Evolutionary conservation across 441 rosid species (phyloP).

Genomic region (Jatropha multifida): DNA sequence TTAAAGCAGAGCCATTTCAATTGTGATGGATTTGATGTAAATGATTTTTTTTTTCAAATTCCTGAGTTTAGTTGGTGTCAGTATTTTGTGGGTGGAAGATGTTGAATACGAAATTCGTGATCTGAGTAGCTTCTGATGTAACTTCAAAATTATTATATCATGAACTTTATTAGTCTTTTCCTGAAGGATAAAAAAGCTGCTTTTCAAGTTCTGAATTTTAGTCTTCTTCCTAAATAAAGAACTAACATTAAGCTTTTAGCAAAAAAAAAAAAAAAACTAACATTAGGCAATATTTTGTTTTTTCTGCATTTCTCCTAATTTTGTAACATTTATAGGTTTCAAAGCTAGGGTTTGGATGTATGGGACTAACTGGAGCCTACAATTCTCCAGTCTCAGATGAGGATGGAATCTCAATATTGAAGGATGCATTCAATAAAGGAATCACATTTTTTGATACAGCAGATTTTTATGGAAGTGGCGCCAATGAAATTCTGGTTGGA

Average conservation of each 20-base stretch:
- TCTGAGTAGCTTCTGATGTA: not conserved
- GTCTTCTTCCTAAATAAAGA: not conserved
- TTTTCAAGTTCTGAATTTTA: not conserved
- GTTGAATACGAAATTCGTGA: not conserved
- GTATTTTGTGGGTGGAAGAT: not conserved
- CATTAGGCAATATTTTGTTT: not conserved
- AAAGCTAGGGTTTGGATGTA: conserved; percentile 54
- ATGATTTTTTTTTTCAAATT: no score
- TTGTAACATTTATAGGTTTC: conserved; percentile 36
- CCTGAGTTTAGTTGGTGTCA: no score
- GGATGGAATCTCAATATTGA: conserved; percentile 42
- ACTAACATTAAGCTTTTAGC: no score
- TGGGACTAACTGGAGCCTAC: conserved; percentile 46
- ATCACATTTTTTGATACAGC: conserved; percentile 67
- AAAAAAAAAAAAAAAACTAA: no score
- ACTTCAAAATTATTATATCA: no score
- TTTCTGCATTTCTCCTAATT: not conserved
- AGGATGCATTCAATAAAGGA: conserved; percentile 47
- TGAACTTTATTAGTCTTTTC: not conserved
- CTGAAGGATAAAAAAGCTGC: not conserved
- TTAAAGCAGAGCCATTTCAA: not conserved
- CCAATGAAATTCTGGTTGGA: conserved; percentile 57
- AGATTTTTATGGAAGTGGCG: conserved; percentile 45
- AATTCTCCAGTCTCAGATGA: conserved; percentile 49
- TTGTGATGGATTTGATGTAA: not conserved